These are phyloP conservation scores for Trametes punicea DNA, from an alignment of 768 basidiomycete species.

Conservation along the genomic window DNA sequence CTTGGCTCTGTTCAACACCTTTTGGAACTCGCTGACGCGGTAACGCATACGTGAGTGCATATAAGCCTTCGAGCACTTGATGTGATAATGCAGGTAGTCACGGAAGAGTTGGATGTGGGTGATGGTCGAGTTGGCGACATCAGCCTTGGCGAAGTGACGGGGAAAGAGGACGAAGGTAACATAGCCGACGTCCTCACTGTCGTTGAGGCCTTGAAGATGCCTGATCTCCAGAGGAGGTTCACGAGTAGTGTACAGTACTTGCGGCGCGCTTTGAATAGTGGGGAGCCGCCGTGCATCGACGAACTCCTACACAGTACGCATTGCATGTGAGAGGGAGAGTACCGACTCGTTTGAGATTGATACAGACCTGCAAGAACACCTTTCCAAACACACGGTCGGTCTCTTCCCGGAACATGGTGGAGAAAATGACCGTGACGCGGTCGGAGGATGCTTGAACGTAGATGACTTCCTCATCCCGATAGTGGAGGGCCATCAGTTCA, in stretches of 20 bases:
- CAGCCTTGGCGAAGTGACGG: constrained; percentile 80
- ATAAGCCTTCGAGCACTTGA: constrained; percentile 98
- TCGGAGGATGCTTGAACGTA: constrained; percentile 91
- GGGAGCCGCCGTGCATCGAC: constrained; percentile 96
- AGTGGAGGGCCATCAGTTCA: constrained; percentile 89
- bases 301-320: constrained; percentile 67
- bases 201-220: constrained; percentile 75
- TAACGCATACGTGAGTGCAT: constrained; percentile 98
- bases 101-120: constrained; percentile 96
- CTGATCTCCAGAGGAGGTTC: constrained; percentile 97
- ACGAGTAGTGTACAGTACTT: constrained; percentile 91
- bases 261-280: constrained; percentile 93
- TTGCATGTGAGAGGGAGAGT: constrained; percentile 3
- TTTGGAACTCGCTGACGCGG: constrained; percentile 93
- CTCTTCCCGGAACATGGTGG: constrained; percentile 94
- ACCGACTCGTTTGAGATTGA: constrained; percentile 11
- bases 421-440: constrained; percentile 97
- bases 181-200: constrained; percentile 89
- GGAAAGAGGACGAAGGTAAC: constrained; percentile 98
- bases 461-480: constrained; percentile 96
- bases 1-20: constrained; percentile 94
- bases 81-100: constrained; percentile 99
- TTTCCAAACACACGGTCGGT: constrained; percentile 96
- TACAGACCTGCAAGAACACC: constrained; percentile 88
- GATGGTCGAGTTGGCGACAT: constrained; percentile 72